Evolutionary conservation across 495 filamentous ascomycete species (phyloP).

Genomic region (Aspergillus carlsbadensis): DNA sequence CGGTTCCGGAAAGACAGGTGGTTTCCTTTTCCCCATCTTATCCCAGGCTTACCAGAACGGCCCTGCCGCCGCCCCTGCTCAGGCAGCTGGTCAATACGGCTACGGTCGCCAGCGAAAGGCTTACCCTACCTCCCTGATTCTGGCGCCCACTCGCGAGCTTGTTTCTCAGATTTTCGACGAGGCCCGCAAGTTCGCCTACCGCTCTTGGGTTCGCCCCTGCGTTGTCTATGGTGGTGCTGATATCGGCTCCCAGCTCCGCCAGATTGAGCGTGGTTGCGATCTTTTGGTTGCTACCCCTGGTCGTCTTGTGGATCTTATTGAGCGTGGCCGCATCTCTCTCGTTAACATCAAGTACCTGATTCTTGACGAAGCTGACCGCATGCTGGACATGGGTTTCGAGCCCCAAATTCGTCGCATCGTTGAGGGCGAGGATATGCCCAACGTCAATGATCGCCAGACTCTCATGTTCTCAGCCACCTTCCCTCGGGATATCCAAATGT

Average conservation of each 20-base stretch:
- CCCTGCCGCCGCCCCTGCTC: constrained; percentile 65
- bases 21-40: constrained; percentile 97
- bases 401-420: constrained; percentile 98
- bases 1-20: constrained; percentile 98
- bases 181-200: constrained; percentile 96
- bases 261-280: constrained; percentile 97
- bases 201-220: constrained; percentile 97
- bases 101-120: constrained; percentile 91
- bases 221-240: constrained; percentile 99
- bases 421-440: constrained; percentile 96
- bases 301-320: constrained; percentile 94
- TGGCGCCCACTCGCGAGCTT: constrained; percentile 95
- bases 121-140: constrained; percentile 90
- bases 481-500: constrained; percentile 98
- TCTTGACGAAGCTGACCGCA: constrained; percentile 98
- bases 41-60: constrained; percentile 92
- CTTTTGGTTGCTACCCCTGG: constrained; percentile 95
- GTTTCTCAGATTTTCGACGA: constrained; percentile 99
- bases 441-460: constrained; percentile 80
- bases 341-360: constrained; percentile 98
- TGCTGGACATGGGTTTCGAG: constrained; percentile 99
- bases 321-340: constrained; percentile 96
- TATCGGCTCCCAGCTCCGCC: constrained; percentile 92
- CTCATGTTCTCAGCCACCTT: constrained; percentile 99
- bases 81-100: constrained; percentile 57